A percentile compares a stretch with the other conserved stretches of the same genome.
Conservation (phyloP, 306 rosid species). For the Sphenostylis stenocarpa region DNA sequence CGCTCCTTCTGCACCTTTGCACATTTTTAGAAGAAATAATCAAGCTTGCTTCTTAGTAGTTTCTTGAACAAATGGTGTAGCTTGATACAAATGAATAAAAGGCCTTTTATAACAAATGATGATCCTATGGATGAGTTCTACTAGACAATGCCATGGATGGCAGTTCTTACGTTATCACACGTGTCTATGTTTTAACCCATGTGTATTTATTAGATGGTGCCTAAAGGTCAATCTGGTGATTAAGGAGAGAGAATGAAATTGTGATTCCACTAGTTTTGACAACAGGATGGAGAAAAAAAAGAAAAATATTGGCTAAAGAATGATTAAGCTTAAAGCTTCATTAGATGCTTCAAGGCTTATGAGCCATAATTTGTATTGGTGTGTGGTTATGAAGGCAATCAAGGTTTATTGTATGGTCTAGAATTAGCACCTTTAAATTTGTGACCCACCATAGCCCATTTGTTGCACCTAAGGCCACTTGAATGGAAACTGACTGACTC, state of each 20-base stretch:
- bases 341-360: constrained; percentile 39
- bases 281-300: not conserved
- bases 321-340: constrained; percentile 24
- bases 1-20: constrained; percentile 53
- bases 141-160: constrained; percentile 45
- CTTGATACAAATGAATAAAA: not conserved
- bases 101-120: constrained; percentile 34
- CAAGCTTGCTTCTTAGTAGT: constrained; percentile 4
- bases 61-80: constrained; percentile 17
- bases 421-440: constrained; percentile 46
- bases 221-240: constrained; percentile 26
- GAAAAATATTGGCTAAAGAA: not conserved
- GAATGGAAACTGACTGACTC: constrained; percentile 41
- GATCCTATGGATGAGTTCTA: constrained; percentile 15
- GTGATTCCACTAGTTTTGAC: constrained; percentile 49
- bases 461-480: constrained; percentile 40
- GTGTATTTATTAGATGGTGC: constrained; percentile 7
- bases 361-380: constrained; percentile 50
- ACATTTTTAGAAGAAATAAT: constrained; percentile 46
- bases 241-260: constrained; percentile 1
- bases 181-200: constrained; percentile 22
- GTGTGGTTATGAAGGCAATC: constrained; percentile 53
- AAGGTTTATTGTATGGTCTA: constrained; percentile 53
- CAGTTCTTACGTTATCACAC: constrained; percentile 42
- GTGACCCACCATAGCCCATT: constrained; percentile 47